Percentiles rank a stretch among this genome's conserved stretches.
Evolutionary conservation across 1,284 basidiomycete genomes (phyloP).

Genomic region (Puccinia triticina): DNA sequence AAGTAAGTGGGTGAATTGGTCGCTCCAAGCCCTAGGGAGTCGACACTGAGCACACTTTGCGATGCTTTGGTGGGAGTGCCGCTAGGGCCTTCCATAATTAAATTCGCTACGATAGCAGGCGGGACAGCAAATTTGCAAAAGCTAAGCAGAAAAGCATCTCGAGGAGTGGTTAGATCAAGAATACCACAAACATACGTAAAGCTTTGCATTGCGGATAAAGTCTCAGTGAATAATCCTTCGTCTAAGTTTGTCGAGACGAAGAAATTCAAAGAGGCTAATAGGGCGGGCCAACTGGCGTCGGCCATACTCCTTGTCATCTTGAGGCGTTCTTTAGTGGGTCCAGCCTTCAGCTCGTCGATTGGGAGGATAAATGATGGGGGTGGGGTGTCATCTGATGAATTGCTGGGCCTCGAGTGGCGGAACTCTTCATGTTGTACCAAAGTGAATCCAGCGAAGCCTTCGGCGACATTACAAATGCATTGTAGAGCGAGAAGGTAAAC

Average conservation of each 20-base stretch:
- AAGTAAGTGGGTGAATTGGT: slow-evolving; percentile 63
- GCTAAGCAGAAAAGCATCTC: slow-evolving; percentile 88
- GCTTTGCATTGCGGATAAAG: slow-evolving; percentile 76
- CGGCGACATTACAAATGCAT: slow-evolving; percentile 81
- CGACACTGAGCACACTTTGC: slow-evolving; percentile 66
- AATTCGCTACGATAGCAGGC: slow-evolving; percentile 76
- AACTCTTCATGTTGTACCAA: slow-evolving; percentile 69
- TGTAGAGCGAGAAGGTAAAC: slow-evolving; percentile 88
- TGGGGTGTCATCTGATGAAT: slow-evolving; percentile 68
- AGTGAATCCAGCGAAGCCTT: slow-evolving; percentile 77
- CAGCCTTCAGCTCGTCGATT: slow-evolving; percentile 66
- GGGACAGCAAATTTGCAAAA: slow-evolving; percentile 87
- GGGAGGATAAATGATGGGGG: slow-evolving; percentile 76
- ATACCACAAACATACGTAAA: slow-evolving; percentile 88
- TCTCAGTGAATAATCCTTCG: slow-evolving; percentile 82
- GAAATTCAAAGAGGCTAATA: slow-evolving; percentile 85
- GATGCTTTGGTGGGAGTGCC: slow-evolving; percentile 66
- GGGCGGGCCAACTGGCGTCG: slow-evolving; percentile 81
- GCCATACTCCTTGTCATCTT: slow-evolving; percentile 74
- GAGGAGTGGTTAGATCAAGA: slow-evolving; percentile 76
- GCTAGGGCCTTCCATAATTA: slow-evolving; percentile 69
- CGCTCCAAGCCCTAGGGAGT: slow-evolving; percentile 70
- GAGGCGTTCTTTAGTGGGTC: slow-evolving; percentile 63
- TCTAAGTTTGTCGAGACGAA: slow-evolving; percentile 84
- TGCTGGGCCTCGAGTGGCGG: slow-evolving; percentile 11